phyloP scores from a whole-genome alignment of 352 stramenopile species.

The Pythium volutum region DNA sequence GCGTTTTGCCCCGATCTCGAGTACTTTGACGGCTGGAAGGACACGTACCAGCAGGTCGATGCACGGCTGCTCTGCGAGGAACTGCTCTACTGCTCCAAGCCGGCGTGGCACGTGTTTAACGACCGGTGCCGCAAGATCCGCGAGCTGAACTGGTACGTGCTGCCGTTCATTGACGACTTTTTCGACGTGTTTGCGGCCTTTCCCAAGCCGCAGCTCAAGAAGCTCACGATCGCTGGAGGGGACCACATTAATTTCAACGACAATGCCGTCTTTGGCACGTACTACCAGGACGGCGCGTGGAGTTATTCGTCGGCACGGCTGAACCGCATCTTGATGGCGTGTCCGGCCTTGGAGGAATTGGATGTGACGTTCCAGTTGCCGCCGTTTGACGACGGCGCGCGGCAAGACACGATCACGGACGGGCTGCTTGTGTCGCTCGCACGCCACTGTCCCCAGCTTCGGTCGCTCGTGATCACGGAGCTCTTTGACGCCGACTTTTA shows the following conservation, averaged over 20 bases:
- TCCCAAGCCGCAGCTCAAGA: constrained; percentile 23
- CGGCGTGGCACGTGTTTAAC: constrained; percentile 46
- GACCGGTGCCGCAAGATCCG: constrained; percentile 33
- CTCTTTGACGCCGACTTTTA: constrained; percentile 21
- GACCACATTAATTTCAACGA: constrained; percentile 26
- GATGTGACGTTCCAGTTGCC: constrained; percentile 20
- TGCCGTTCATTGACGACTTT: constrained; percentile 66
- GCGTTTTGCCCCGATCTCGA: constrained; percentile 47
- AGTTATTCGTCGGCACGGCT: constrained; percentile 7
- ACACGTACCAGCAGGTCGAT: constrained; percentile 40
- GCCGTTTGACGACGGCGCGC: constrained; percentile 16
- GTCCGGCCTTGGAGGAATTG: constrained; percentile 18
- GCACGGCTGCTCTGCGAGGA: constrained; percentile 29
- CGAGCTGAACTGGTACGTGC: constrained; percentile 68
- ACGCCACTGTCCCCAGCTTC: constrained; percentile 10
- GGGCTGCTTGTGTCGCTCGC: constrained; percentile 12
- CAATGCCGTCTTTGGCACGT: constrained; percentile 20
- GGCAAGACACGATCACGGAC: constrained; percentile 17
- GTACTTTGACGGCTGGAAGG: constrained; percentile 67
- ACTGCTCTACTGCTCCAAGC: constrained; percentile 22
- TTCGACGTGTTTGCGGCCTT: constrained; percentile 44
- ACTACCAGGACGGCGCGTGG: constrained; percentile 25
- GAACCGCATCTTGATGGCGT: constrained; percentile 13
- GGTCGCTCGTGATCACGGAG: constrained; percentile 17
- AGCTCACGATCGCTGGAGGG: constrained; percentile 18